Evolutionary conservation across 345 rosid species (phyloP).

Genomic region (Odontarrhena argentea): DNA sequence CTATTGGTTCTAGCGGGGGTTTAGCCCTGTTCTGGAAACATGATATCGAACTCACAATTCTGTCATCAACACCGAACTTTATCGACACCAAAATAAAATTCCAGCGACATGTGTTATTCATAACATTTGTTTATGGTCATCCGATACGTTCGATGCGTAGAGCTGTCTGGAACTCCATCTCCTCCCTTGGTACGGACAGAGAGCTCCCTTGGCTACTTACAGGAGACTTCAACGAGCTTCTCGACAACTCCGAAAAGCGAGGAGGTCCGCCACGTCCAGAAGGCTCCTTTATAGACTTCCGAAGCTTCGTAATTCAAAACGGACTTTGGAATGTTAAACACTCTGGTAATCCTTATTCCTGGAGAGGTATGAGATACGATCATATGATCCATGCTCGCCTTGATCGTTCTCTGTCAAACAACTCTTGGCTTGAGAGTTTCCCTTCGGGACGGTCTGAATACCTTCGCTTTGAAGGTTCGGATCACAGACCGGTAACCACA

Average conservation of each 20-base stretch:
- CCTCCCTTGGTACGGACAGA: not conserved
- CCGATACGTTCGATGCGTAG: no score
- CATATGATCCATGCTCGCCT: not conserved
- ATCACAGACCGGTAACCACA: not conserved
- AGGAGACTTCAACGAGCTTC: not conserved
- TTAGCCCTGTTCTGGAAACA: not conserved
- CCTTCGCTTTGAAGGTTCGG: not conserved
- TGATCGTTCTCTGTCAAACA: not conserved
- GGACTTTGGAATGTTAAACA: not conserved
- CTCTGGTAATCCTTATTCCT: not conserved
- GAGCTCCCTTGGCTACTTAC: not conserved
- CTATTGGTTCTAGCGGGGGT: not conserved
- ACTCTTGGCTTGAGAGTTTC: not conserved
- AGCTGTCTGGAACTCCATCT: no score
- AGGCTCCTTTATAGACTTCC: no score
- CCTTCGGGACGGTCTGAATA: not conserved
- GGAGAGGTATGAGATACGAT: not conserved
- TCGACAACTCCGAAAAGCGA: not conserved
- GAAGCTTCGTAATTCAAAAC: not conserved
- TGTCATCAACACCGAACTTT: no score
- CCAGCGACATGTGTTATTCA: no score
- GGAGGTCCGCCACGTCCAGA: not conserved
- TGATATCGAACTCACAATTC: no score
- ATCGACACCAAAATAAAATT: no score
- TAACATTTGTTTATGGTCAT: no score